Percentiles rank a stretch among this genome's conserved stretches.
Conservation (phyloP, 352 stramenopile species). For the Phytophthora colocasiae region DNA sequence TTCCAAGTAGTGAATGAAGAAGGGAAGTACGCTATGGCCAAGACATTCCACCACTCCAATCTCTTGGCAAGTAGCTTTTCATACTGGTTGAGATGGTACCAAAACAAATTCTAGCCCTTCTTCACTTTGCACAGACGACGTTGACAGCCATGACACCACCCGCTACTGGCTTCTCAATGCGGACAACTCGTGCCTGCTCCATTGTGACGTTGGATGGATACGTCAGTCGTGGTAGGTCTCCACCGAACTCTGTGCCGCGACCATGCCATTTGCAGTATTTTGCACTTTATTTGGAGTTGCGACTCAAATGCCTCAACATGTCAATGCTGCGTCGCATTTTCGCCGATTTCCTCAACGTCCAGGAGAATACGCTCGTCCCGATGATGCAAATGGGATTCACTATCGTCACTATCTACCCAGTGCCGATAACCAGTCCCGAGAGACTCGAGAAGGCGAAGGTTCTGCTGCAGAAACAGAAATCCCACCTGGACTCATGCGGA, state of each 20-base stretch:
- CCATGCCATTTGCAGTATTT: conserved; percentile 58
- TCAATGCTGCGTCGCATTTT: conserved; percentile 61
- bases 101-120: not conserved
- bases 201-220: conserved; percentile 41
- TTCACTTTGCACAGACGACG: conserved; percentile 6
- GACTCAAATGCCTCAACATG: conserved; percentile 55
- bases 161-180: not conserved
- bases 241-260: conserved; percentile 37
- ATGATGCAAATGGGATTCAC: conserved; percentile 45
- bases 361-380: conserved; percentile 50
- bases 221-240: conserved; percentile 29
- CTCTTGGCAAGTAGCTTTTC: conserved; percentile 26
- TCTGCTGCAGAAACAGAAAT: conserved; percentile 47
- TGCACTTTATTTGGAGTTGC: conserved; percentile 54
- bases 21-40: conserved; percentile 57
- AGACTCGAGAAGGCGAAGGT: conserved; percentile 11
- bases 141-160: not conserved
- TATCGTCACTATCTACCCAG: conserved; percentile 53
- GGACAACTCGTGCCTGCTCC: conserved; percentile 11
- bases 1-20: conserved; percentile 34
- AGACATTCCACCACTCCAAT: conserved; percentile 48
- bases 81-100: conserved; percentile 30
- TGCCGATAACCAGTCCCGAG: conserved; percentile 18
- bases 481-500: conserved; percentile 7
- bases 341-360: conserved; percentile 57